These are phyloP conservation scores for Nakazawaea laoshanensis DNA, from an alignment of 805 yeast species.

Conservation along the genomic window DNA sequence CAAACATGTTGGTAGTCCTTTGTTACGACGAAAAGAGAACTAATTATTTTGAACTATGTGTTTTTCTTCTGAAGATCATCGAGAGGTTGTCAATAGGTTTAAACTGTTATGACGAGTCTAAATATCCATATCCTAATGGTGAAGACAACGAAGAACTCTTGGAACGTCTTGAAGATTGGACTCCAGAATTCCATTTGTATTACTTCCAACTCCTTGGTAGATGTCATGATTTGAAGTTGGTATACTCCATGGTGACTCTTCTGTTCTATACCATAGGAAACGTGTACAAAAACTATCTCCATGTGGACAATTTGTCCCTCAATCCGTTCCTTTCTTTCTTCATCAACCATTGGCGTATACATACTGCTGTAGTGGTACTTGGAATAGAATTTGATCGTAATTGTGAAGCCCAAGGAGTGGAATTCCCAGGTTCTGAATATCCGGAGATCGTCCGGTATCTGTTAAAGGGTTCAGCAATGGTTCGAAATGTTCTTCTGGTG, in stretches of 20 bases:
- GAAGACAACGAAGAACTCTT: slow-evolving; percentile 24
- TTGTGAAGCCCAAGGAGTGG: slow-evolving; percentile 32
- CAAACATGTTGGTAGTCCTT: slow-evolving; percentile 42
- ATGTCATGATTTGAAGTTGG: slow-evolving; percentile 29
- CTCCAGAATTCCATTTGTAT: slow-evolving; percentile 23
- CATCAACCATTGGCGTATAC: slow-evolving; percentile 57
- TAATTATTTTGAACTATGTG: slow-evolving; percentile 16
- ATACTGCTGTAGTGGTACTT: slow-evolving; percentile 47
- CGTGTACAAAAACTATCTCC: slow-evolving; percentile 23
- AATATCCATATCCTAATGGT: slow-evolving; percentile 28
- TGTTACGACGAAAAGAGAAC: slow-evolving; percentile 14
- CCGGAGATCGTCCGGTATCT: slow-evolving; percentile 40
- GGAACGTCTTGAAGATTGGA: slow-evolving; percentile 23
- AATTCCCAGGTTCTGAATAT: slow-evolving; percentile 15
- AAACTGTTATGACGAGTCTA: slow-evolving; percentile 33
- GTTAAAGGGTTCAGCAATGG: slow-evolving; percentile 55
- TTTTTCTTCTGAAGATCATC: slow-evolving; percentile 20
- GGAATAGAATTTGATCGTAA: slow-evolving; percentile 55
- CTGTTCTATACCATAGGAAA: slow-evolving; percentile 36
- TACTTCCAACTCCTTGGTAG: slow-evolving; percentile 18
- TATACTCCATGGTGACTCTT: slow-evolving; percentile 36
- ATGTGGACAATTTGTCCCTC: slow-evolving; percentile 28
- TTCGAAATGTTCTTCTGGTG: slow-evolving; percentile 54
- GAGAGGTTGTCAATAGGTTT: slow-evolving; percentile 26
- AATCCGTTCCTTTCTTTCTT: slow-evolving; percentile 58